Conservation (phyloP, 768 basidiomycete species). For the Leccinum disarticulatum region DNA sequence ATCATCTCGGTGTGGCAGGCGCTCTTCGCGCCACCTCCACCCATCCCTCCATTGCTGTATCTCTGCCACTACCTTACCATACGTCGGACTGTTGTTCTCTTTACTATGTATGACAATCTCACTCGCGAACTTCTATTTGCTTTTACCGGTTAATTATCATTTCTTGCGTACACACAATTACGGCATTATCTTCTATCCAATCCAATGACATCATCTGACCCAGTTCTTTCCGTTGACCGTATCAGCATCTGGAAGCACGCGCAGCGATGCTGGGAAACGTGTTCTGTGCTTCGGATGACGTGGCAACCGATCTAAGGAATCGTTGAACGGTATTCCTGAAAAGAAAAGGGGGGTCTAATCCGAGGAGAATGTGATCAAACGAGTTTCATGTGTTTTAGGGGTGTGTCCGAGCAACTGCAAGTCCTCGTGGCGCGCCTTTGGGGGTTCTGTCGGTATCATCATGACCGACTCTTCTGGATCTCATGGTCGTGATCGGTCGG, state of each 20-base stretch:
- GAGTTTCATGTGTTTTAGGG: background rate
- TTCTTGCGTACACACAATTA: constrained; percentile 18
- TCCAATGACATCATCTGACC: constrained; percentile 4
- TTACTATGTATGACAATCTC: constrained; percentile 18
- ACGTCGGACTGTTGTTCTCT: constrained; percentile 9
- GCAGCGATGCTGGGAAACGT: background rate
- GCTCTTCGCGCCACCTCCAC: background rate
- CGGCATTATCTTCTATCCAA: constrained; percentile 9
- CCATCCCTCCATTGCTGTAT: background rate
- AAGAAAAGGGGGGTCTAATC: background rate
- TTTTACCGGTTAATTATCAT: constrained; percentile 18
- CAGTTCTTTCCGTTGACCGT: background rate
- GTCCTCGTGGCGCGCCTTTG: background rate
- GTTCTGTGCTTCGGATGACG: background rate
- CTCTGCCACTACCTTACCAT: background rate
- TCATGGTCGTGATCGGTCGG: background rate
- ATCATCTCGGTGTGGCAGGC: background rate
- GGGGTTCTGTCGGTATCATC: background rate
- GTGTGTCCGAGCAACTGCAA: background rate
- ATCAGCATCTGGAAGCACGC: background rate
- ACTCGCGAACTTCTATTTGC: constrained; percentile 5
- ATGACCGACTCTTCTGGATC: background rate
- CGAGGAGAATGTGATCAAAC: background rate
- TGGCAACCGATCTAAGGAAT: background rate
- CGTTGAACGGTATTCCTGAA: background rate